Base-by-base conservation (phyloP, 208 protist species). In the Trypanosoma brucei region DNA sequence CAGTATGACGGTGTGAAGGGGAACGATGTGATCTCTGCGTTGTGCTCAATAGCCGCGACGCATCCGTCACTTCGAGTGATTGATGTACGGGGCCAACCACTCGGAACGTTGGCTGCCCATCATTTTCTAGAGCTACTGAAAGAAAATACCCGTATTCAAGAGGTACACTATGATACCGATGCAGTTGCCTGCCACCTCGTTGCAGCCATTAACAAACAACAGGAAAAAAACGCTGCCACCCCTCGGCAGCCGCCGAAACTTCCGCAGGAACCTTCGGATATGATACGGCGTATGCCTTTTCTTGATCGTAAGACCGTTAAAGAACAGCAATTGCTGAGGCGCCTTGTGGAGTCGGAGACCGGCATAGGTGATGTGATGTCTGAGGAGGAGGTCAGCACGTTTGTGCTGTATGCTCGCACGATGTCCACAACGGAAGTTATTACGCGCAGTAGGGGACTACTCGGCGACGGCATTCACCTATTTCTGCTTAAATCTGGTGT, bases 251-350 rank as follows among this genome's bases (percentile, higher is more conserved):
- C 33, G n/a, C 36, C 65, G 8, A 37, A 36, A 7, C 34, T 88
- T 30, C 71, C 79, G 1, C 14, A 52, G 3, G 65, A 62, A 34
- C 55, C 83, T 8, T 38, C 64, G 1, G 36, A 59, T 1, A 38
- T 36, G 7, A 65, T 71, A 9, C n/a, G 40, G 30, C 39, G 8
- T 44, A 74, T 88, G 3, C 76, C 76, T 8, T 53, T 50, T 33
- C 33, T 79, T 1, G 85, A 92, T 59, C 69, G 81, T n/a, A 92
- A 92, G 64, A 88, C 85, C 33, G 46, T 84, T 44, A 65, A 68
- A 14, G 85, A 88, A 55, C 85, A 88, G 58, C 85, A 92, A 67
- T 37, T 84, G 35, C 61, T 92, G 42, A 65, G 79, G 13, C 67
- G 68, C 13, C 53, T 91, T 35, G 70, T 91, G 2, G 68, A 67